Base-by-base conservation (phyloP, 805 yeast genomes). In the Sugiyamaella boreocaroliniensis region DNA sequence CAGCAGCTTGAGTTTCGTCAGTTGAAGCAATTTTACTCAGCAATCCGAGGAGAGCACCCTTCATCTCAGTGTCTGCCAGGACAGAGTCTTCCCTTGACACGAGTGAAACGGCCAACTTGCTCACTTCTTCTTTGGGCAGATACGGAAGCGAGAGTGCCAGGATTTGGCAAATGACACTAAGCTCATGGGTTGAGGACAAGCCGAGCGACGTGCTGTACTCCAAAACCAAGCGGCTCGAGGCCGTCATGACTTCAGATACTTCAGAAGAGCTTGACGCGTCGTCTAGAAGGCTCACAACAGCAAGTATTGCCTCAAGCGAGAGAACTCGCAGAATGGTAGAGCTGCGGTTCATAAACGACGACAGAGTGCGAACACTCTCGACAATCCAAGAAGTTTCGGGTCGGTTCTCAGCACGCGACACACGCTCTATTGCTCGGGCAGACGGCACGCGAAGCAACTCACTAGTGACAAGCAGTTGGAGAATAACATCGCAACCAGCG, bases 381-480 rank as follows among this genome's bases (percentile, higher is more conserved):
- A 40, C 41, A n/a, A 56, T 49, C 67, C 64, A 61, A 46, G 47
- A 59, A 54, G 40, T 64, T 58, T 26, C 45, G 2, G 56, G 49
- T 10, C 22, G 34, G 4, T 29, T 29, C 8, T 34, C 19, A 15
- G 59, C 56, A 26, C 58, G 51, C 0, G 45, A 45, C 0, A 52
- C 40, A 15, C 49, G 62, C 55, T 65, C 64, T 43, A 66, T 60
- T 2, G 73, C 60, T 2, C 52, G 57, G 19, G 71, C 58, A 0
- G 74, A 63, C 5, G 57, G 60, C n/a, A 61, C 53, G 2, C 71
- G 66, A 46, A 71, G 61, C 8, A 72, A 65, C 50, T 73, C 74
- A 54, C 67, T 68, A 32, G 8, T 14, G 32, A 65, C 61, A 53
- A 73, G 62, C 16, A 70, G 59, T 1, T 62, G 63, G n/a, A 61